Conservation (phyloP, 345 rosid species). For the Fremontodendron californicum region DNA sequence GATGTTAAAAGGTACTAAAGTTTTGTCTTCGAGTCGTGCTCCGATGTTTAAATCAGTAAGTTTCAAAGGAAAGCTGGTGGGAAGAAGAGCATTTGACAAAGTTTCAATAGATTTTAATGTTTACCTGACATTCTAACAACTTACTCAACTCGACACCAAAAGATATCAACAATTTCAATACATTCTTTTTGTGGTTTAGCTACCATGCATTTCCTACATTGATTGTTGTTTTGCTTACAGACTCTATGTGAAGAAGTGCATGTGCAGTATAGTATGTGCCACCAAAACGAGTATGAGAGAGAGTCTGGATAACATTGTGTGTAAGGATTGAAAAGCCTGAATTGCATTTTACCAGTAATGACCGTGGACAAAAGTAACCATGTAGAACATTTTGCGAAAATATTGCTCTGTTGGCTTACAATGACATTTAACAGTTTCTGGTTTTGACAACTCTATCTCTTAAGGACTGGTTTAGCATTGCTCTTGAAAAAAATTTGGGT, state of each 20-base stretch:
- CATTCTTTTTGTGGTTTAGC: neutral
- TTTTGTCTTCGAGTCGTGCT: neutral
- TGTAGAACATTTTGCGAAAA: neutral
- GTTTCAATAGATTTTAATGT: too few relatives aligned
- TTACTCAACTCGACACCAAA: too few relatives aligned
- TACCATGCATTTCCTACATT: neutral
- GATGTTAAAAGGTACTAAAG: too few relatives aligned
- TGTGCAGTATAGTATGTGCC: constrained; percentile 67
- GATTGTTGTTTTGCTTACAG: constrained; percentile 34
- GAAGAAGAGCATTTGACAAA: too few relatives aligned
- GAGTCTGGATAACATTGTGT: neutral
- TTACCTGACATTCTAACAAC: too few relatives aligned
- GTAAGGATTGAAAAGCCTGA: neutral
- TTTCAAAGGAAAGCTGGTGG: too few relatives aligned
- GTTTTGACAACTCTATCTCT: too few relatives aligned
- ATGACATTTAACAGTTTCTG: neutral
- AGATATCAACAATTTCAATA: too few relatives aligned
- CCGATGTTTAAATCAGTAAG: too few relatives aligned
- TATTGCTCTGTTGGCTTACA: neutral
- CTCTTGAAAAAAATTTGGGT: too few relatives aligned
- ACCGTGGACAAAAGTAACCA: neutral
- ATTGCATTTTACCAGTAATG: neutral
- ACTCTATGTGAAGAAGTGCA: constrained; percentile 70
- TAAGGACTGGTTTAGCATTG: too few relatives aligned
- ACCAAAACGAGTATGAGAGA: constrained; percentile 53